Conservation (phyloP, 305 asterid genomes). For the Fraxinus baroniana region DNA sequence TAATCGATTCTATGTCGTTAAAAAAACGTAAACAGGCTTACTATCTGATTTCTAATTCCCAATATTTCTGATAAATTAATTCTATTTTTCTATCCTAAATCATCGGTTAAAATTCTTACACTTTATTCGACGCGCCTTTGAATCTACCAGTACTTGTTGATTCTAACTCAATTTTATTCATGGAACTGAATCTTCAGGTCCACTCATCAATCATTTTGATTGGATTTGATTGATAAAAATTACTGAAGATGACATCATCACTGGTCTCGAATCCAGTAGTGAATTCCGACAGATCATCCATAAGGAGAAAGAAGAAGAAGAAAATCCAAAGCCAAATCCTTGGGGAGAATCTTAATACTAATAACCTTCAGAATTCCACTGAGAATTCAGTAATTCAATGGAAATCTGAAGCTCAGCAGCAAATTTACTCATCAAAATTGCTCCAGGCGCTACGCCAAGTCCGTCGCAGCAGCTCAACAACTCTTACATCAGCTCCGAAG, state of each 20-base stretch:
- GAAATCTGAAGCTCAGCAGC: slow-evolving; percentile 83
- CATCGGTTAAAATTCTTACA: neutral
- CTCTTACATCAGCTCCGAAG: slow-evolving; percentile 43
- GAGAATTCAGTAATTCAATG: slow-evolving; percentile 45
- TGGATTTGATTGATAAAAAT: neutral
- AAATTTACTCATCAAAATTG: slow-evolving; percentile 76
- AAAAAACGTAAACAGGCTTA: neutral
- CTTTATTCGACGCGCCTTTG: slow-evolving; percentile 24
- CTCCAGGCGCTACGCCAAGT: slow-evolving; percentile 80
- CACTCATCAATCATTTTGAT: slow-evolving; percentile 16
- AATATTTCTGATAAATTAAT: neutral
- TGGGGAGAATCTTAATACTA: slow-evolving; percentile 16
- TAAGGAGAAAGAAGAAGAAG: slow-evolving; percentile 57
- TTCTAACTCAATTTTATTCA: slow-evolving; percentile 24
- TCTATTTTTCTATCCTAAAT: neutral
- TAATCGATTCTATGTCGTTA: neutral
- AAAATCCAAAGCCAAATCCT: slow-evolving; percentile 34
- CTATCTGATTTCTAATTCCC: neutral
- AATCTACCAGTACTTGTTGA: slow-evolving; percentile 29
- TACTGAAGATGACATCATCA: slow-evolving; percentile 40
- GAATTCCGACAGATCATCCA: slow-evolving; percentile 52
- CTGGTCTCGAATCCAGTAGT: slow-evolving; percentile 44
- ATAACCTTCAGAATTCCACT: neutral
- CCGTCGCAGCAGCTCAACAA: slow-evolving; percentile 32
- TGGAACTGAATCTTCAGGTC: slow-evolving; percentile 43